A percentile compares a stretch with the other conserved stretches of the same genome.
phyloP scores from a whole-genome alignment of 2,329 filamentous ascomycete species.

The Pseudogymnoascus sp. region DNA sequence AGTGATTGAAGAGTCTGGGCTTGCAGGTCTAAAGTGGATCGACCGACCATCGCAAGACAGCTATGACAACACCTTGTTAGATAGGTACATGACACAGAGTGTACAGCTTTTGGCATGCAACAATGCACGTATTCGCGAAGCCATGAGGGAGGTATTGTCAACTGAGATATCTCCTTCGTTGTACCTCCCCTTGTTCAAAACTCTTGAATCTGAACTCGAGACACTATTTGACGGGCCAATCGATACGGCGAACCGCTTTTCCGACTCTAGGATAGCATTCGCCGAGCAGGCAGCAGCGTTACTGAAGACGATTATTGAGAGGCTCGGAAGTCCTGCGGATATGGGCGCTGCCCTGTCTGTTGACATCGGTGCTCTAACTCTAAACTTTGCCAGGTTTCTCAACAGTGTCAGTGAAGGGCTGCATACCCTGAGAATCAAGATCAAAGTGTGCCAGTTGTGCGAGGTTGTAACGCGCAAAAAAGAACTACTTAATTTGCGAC shows the following conservation, averaged over 20 bases:
- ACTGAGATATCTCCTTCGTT: conserved; percentile 56
- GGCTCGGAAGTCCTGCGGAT: conserved; percentile 56
- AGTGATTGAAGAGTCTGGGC: conserved; percentile 49
- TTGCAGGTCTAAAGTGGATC: conserved; percentile 56
- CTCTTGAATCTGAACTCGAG: conserved; percentile 58
- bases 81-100: conserved; percentile 54
- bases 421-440: conserved; percentile 56
- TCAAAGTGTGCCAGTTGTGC: conserved; percentile 61
- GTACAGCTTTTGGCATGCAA: conserved; percentile 58
- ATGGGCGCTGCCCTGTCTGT: conserved; percentile 55
- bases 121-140: conserved; percentile 58
- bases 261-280: conserved; percentile 57
- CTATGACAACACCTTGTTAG: conserved; percentile 53
- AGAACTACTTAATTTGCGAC: conserved; percentile 59
- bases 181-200: conserved; percentile 56
- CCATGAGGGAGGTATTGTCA: conserved; percentile 58
- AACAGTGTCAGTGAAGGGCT: conserved; percentile 50
- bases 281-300: conserved; percentile 61
- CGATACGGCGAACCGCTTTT: conserved; percentile 43
- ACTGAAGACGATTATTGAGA: conserved; percentile 56
- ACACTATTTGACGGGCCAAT: conserved; percentile 52
- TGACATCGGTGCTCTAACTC: conserved; percentile 54
- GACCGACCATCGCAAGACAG: conserved; percentile 52
- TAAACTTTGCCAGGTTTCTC: conserved; percentile 62
- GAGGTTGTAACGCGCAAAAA: conserved; percentile 60